Evolutionary conservation across 2,329 filamentous ascomycete genomes (phyloP), one percentile per base, ranked within the genome.

Genomic region (Teratosphaeriaceae sp.): DNA sequence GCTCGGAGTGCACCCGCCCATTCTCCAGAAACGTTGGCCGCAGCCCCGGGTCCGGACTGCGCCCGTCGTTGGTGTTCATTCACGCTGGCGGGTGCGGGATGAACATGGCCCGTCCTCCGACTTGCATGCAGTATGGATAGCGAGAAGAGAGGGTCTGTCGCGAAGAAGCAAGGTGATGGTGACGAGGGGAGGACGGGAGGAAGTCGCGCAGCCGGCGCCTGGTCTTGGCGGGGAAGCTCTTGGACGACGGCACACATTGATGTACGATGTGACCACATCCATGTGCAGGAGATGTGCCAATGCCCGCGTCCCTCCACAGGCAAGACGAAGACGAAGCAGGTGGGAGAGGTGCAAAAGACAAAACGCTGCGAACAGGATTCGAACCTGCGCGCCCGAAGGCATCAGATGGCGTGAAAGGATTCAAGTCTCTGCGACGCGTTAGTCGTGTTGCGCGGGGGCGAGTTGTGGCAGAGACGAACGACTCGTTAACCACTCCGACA

Each of bases 381-480:
- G 53, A 56, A 56, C 53, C 47, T 54, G 50, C 50, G 51, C 50
- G 43, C 49, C 50, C 47, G 26, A 50, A 46, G 54, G 52, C 47
- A 56, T 54, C 42, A 55, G 54, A 56, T 56, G 42, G 3, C 53
- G 43, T 16, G 42, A 50, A 19, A 13, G 36, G 6, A 33, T 55
- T 55, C 52, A 54, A 54, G 52, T 54, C 52, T 53, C 35, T 49
- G 48, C 24, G 24, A 27, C n/a, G n/a, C n/a, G n/a, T n/a, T n/a
- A n/a, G n/a, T n/a, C n/a, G n/a, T n/a, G n/a, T n/a, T n/a, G n/a
- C n/a, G n/a, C n/a, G n/a, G n/a, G n/a, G n/a, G n/a, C n/a, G n/a
- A n/a, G n/a, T n/a, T n/a, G n/a, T n/a, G n/a, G n/a, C n/a, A n/a
- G n/a, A n/a, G n/a, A 46, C 47, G 49, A 19, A 36, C 33, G 27